Base-by-base conservation (phyloP, 2,329 filamentous ascomycete species). In the Chrysosporium keratinophilum region DNA sequence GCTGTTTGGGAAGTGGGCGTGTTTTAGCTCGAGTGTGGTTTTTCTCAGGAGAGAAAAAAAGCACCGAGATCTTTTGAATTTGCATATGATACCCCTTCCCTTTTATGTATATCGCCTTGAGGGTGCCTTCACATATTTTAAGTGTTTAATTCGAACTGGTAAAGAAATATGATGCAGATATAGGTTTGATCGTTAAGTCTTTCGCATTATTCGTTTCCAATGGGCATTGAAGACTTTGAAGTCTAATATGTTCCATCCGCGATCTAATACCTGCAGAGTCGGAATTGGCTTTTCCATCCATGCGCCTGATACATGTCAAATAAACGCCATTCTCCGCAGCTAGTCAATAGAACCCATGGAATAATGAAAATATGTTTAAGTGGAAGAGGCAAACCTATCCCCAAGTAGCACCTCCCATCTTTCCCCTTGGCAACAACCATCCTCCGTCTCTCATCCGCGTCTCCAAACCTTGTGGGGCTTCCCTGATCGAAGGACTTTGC, bases 381-480 rank as follows among this genome's bases (percentile, higher is more conserved):
- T n/a, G n/a, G 10, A 17, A 50, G 6, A 37, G 14, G 6, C 10
- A 44, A 9, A 19, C 17, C 12, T n/a, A 40, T n/a, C 40, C 45
- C 50, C 50, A 46, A 31, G 43, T 28, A 7, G 46, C 39, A 23
- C 33, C 39, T 34, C 48, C 49, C 44, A 42, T 23, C 12, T n/a
- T 37, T 41, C 44, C 35, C 23, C 34, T 7, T 4, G 23, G 20
- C 17, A 54, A 31, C 15, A 43, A 34, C n/a, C 5, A 7, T 15
- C 69, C 65, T 9, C n/a, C n/a, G n/a, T 69, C 64, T 37, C 64
- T 64, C 23, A 64, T 63, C 17, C 63, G 59, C 28, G 56, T 54
- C 48, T 62, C 57, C 34, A 62, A 59, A 10, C 14, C 19, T 57
- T 37, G 52, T 59, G 54, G 40, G 63, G 58, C 60, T 54, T 65